Base-by-base conservation (phyloP, 2,329 filamentous ascomycete genomes). In the Colletotrichum gigasporum region DNA sequence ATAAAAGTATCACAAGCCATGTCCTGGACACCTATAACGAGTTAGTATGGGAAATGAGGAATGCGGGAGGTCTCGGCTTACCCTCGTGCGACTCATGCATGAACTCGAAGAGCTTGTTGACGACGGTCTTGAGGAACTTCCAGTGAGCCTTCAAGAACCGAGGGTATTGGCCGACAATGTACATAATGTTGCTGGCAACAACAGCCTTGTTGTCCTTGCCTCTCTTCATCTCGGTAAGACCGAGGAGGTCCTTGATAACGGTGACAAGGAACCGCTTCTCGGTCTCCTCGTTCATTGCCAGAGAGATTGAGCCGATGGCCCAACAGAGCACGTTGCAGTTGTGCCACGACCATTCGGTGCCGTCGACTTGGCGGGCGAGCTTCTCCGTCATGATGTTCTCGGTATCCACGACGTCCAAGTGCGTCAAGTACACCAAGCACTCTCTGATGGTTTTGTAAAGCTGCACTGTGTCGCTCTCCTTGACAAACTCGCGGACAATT, bases 1-100 rank as follows among this genome's bases (percentile, higher is more conserved):
- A 99, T 99, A 74, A 99, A 99, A 0, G 96, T 99, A 79, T 99
- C 96, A 77, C 96, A 99, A 73, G 96, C 96, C 96, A 99, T 99
- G 80, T 99, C 96, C 80, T 99, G 96, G 24, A 99, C 96, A 83
- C 93, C 90, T 91, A 69, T 66, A 39, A 24, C 20, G 22, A 20
- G 55, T 58, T 41, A 58, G 47, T 32, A 45, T 30, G 10, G 11
- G 9, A 12, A 14, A 14, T 18, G 8, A n/a, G 10, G n/a, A 5
- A 2, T 8, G 14, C n/a, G 26, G 3, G 14, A 22, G 45, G 5
- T 26, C 9, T n/a, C 16, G 39, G 76, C 85, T 72, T 79, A 90
- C 92, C 96, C 83, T 99, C 96, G 74, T 99, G 96, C 1, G 96
- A 98, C 79, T 99, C 96, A 78, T 99, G 96, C 96, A 99, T 99